These are phyloP conservation scores for Aspergillus spinulosporus DNA, from an alignment of 2,329 filamentous ascomycete species.

Conservation along the genomic window DNA sequence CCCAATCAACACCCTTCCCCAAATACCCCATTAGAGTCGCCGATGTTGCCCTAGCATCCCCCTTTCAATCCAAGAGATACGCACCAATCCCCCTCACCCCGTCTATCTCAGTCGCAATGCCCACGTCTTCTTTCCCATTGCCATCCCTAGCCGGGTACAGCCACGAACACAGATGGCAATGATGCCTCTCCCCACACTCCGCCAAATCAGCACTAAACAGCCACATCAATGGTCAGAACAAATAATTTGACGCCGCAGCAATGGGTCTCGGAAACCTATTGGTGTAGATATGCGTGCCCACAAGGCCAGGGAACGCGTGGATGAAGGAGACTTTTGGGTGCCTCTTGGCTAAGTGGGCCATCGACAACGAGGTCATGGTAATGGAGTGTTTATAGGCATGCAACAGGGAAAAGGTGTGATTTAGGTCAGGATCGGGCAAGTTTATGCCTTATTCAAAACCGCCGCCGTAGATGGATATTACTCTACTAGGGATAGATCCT, in stretches of 20 bases:
- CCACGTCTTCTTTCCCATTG: not conserved
- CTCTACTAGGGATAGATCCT: constrained; percentile 40
- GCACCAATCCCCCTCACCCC: constrained; percentile 15
- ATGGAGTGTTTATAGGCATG: constrained; percentile 44
- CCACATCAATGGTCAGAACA: constrained; percentile 11
- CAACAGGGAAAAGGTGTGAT: constrained; percentile 24
- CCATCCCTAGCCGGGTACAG: constrained; percentile 12
- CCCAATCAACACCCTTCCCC: constrained; percentile 3
- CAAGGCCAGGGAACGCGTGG: constrained; percentile 51
- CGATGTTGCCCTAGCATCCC: constrained; percentile 7
- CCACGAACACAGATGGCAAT: constrained; percentile 16
- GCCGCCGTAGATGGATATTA: constrained; percentile 55
- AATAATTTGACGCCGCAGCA: constrained; percentile 14
- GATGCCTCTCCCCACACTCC: constrained; percentile 19
- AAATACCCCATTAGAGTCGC: constrained; percentile 15
- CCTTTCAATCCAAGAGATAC: constrained; percentile 20
- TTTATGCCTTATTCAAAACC: constrained; percentile 53
- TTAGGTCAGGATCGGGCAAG: constrained; percentile 45
- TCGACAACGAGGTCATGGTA: constrained; percentile 52
- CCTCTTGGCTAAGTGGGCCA: constrained; percentile 51
- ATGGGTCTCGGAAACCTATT: constrained; percentile 14
- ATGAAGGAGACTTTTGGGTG: constrained; percentile 52
- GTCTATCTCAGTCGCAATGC: constrained; percentile 1
- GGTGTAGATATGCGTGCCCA: constrained; percentile 46
- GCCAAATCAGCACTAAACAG: constrained; percentile 12